Conservation (phyloP, 768 basidiomycete genomes). For the Nidularia sp. region DNA sequence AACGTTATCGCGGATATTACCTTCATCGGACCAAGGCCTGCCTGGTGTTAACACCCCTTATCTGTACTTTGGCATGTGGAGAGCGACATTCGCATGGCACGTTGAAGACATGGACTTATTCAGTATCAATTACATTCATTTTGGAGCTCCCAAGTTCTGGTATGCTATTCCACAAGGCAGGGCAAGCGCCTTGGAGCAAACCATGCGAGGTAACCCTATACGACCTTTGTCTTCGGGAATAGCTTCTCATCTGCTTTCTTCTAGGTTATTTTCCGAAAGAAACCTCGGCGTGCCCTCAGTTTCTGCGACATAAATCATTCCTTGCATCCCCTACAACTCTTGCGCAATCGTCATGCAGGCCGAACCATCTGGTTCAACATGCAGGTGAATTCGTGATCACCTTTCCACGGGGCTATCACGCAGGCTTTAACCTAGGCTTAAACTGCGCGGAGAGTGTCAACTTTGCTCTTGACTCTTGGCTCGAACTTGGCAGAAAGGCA, state of each 20-base stretch:
- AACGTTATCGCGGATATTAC: conserved; percentile 75
- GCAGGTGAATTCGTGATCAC: conserved; percentile 97
- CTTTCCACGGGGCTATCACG: conserved; percentile 92
- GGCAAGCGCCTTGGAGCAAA: conserved; percentile 77
- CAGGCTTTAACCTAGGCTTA: conserved; percentile 93
- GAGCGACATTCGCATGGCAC: conserved; percentile 98
- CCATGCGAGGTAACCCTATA: conserved; percentile 69
- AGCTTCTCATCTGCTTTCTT: conserved; percentile 1
- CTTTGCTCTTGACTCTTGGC: conserved; percentile 93
- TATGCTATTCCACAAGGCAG: conserved; percentile 91
- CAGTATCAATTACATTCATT: conserved; percentile 98
- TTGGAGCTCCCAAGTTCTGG: conserved; percentile 97
- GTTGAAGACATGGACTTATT: conserved; percentile 99
- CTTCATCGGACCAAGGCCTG: conserved; percentile 60
- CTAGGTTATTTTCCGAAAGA: conserved; percentile 89
- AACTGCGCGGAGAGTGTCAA: conserved; percentile 98
- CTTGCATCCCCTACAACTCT: conserved; percentile 85
- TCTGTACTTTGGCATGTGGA: conserved; percentile 99
- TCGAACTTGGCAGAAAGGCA: conserved; percentile 82
- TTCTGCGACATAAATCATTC: conserved; percentile 95
- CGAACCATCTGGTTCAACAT: conserved; percentile 87
- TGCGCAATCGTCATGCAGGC: conserved; percentile 72
- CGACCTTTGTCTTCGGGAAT: conserved; percentile 1
- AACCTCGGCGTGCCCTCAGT: conserved; percentile 82
- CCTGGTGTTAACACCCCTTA: conserved; percentile 98